Base-by-base conservation (phyloP, 108 stramenopile species). In the Craspedostauros australis region DNA sequence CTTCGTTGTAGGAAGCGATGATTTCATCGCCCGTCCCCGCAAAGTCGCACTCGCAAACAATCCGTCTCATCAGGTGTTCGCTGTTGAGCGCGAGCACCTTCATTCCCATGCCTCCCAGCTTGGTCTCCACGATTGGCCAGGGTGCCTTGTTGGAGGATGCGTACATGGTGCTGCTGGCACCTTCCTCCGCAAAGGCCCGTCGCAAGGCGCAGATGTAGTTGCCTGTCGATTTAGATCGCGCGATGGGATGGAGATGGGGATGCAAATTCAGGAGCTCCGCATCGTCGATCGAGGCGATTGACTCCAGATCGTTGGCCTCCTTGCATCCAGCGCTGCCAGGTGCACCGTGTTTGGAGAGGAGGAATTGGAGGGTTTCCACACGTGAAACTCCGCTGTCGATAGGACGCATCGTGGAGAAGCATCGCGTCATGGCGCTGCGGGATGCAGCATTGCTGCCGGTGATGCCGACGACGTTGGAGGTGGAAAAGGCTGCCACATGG, bases 11-110 rank as follows among this genome's bases (percentile, higher is more conserved):
- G 21, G 82, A 26, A n/a, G 45, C 70, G 39, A 86, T 52, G 9
- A 82, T 38, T 15, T 71, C 69, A 31, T 52, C 52, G 1, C 38
- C 59, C 7, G 65, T 50, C 22, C 55, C 68, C 46, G 32, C 43
- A 33, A 57, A 76, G 66, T 89, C 88, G 26, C 76, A 64, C 55
- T 82, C 82, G 23, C 77, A 78, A 30, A 66, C 82, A 46, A 91
- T 86, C 2, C 88, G 69, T 9, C 82, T 53, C 88, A 91, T 91
- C 41, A 86, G 52, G 47, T 86, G 76, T 55, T 91, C 88, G 25
- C 70, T 73, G 46, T 86, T 91, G 20, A 86, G 61, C 0, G 82
- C 57, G 8, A 91, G 63, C 15, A 86, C 62, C 44, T 54, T 54
- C 80, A 84, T 82, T 0, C 88, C 88, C 0, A 77, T 80, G 18